A percentile compares a stretch with the other conserved stretches of the same genome.
phyloP scores from a whole-genome alignment of 2,329 filamentous ascomycete species.

The Grosmannia penicillata region DNA sequence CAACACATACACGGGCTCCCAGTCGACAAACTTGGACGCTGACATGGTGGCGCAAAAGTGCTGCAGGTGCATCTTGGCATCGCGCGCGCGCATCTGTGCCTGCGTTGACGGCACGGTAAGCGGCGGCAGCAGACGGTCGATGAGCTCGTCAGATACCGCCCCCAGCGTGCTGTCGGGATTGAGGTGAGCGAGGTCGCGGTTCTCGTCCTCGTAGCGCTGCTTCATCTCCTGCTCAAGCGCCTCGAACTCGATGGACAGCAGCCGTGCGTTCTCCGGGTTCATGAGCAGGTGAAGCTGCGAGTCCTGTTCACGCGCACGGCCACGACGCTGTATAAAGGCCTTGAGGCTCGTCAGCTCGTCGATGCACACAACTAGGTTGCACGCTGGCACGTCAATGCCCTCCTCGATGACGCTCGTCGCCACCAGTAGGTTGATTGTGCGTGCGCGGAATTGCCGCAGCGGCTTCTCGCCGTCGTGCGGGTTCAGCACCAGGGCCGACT shows the following conservation, averaged over 20 bases:
- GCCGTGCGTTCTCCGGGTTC: constrained; percentile 1
- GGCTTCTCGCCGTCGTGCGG: constrained; percentile 19
- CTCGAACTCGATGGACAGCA: constrained; percentile 38
- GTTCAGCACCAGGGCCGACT: constrained; percentile 15
- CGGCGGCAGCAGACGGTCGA: constrained; percentile 15
- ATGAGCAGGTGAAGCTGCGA: constrained; percentile 36
- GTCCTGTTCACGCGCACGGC: constrained; percentile 33
- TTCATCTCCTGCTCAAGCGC: constrained; percentile 61
- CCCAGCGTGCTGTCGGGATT: constrained; percentile 29
- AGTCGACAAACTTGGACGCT: constrained; percentile 43
- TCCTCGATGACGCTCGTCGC: constrained; percentile 53
- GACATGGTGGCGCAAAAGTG: constrained; percentile 63
- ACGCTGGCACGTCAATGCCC: constrained; percentile 51
- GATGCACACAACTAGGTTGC: constrained; percentile 47
- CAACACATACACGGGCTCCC: constrained; percentile 52
- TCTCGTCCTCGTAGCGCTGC: constrained; percentile 49
- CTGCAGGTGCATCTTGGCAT: constrained; percentile 60
- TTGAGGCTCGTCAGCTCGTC: constrained; percentile 38
- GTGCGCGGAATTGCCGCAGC: constrained; percentile 35
- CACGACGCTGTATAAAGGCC: constrained; percentile 43
- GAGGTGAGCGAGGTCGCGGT: constrained; percentile 31
- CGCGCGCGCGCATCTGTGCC: constrained; percentile 56
- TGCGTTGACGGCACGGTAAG: constrained; percentile 23
- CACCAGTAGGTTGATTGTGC: constrained; percentile 41
- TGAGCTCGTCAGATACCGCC: constrained; percentile 19